Conservation (phyloP, 75 land plant species). For the Cryptomeria japonica region DNA sequence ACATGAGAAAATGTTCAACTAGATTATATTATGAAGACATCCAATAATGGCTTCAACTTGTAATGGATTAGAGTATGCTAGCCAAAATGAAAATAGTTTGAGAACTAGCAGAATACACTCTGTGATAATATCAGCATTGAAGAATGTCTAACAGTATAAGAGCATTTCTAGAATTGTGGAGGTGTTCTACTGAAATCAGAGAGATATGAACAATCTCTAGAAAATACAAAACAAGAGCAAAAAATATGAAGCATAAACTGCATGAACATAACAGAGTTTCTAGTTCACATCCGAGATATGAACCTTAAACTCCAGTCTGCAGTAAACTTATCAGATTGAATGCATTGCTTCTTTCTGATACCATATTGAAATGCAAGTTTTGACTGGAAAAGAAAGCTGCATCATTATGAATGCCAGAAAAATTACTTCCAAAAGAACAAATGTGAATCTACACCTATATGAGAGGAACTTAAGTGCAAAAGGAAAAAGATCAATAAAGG, state of each 20-base stretch:
- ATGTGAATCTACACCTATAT: background rate
- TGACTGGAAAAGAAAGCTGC: background rate
- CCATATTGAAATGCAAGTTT: background rate
- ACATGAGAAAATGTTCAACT: background rate
- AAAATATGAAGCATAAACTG: background rate
- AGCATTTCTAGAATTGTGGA: background rate
- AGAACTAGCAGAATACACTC: background rate
- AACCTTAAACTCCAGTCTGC: background rate
- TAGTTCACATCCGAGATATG: background rate
- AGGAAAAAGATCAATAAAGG: background rate
- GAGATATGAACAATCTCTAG: background rate
- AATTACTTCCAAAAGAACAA: background rate
- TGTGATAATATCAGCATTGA: background rate
- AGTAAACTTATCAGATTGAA: background rate
- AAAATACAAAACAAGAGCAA: background rate
- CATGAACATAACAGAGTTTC: background rate
- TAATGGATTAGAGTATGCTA: background rate
- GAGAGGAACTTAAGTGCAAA: background rate
- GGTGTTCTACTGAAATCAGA: background rate
- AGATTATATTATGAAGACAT: background rate
- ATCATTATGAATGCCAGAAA: background rate
- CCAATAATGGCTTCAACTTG: background rate
- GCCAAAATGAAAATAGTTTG: background rate
- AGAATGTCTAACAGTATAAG: background rate
- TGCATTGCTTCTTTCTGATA: background rate